Percentiles rank a stretch among this genome's conserved stretches.
Evolutionary conservation across 2,329 filamentous ascomycete species (phyloP).

Genomic region (Cladosporium austrohemisphaericum): DNA sequence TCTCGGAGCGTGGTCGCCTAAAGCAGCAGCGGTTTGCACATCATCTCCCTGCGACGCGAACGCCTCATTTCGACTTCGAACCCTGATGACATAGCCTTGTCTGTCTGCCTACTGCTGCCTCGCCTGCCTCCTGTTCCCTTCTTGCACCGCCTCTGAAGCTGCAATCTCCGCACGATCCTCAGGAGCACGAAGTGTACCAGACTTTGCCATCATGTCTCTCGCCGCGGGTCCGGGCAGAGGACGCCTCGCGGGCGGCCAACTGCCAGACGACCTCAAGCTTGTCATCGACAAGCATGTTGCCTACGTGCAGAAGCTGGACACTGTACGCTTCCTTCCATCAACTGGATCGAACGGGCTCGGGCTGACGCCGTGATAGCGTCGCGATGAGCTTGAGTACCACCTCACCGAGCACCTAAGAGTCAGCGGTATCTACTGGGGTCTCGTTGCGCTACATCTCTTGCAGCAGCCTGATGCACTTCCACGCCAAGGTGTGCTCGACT

Average conservation of each 20-base stretch:
- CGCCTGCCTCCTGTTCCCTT: conserved; percentile 12
- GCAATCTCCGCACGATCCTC: conserved; percentile 12
- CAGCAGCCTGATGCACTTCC: conserved; percentile 77
- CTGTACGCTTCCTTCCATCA: conserved; percentile 50
- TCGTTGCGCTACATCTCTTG: conserved; percentile 83
- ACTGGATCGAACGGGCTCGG: conserved; percentile 14
- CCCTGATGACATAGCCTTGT: conserved; percentile 6
- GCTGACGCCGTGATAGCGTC: conserved; percentile 54
- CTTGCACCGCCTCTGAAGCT: conserved; percentile 7
- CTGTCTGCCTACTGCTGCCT: no score
- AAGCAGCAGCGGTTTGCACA: conserved; percentile 11
- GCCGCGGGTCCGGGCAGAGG: conserved; percentile 58
- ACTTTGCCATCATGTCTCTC: conserved; percentile 49
- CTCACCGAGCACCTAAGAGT: conserved; percentile 93
- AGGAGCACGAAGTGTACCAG: conserved; percentile 3
- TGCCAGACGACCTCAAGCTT: conserved; percentile 49
- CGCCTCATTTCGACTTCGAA: neutral
- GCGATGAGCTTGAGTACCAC: conserved; percentile 96
- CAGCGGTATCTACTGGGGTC: conserved; percentile 94
- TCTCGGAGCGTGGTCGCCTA: conserved; percentile 8
- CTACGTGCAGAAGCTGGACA: conserved; percentile 91
- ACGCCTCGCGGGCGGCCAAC: conserved; percentile 34
- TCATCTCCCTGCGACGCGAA: conserved; percentile 11
- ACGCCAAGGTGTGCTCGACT: conserved; percentile 76
- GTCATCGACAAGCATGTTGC: conserved; percentile 69